Conservation (phyloP, 768 basidiomycete genomes). For the Tulasnella sp. region DNA sequence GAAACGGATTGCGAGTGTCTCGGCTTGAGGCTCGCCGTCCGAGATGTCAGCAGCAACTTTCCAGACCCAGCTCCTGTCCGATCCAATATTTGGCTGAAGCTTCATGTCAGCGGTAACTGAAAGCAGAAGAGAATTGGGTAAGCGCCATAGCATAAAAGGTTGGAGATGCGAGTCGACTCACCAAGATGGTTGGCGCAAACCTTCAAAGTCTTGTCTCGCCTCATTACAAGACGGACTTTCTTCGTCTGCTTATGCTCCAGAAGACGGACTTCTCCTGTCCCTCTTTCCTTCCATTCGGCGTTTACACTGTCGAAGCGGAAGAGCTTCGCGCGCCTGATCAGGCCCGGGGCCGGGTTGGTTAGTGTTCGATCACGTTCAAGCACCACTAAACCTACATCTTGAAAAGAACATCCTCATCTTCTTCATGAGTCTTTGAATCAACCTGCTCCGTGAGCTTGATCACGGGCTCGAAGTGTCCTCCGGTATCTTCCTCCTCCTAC, state of each 20-base stretch:
- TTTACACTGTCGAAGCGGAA: conserved; percentile 80
- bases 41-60: conserved; percentile 94
- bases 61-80: conserved; percentile 99
- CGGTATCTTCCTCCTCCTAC: conserved; percentile 61
- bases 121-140: background rate
- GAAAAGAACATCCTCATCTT: conserved; percentile 87
- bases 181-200: conserved; percentile 97
- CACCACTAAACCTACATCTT: conserved; percentile 68
- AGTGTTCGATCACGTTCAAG: background rate
- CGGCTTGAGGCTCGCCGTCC: conserved; percentile 79
- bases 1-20: conserved; percentile 97
- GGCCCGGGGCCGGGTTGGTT: conserved; percentile 1
- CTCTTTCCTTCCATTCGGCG: conserved; percentile 96
- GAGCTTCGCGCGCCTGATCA: conserved; percentile 84
- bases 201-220: conserved; percentile 98
- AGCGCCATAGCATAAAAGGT: background rate
- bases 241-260: conserved; percentile 81
- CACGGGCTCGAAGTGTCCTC: conserved; percentile 92
- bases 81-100: conserved; percentile 95
- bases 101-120: conserved; percentile 83
- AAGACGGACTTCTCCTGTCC: conserved; percentile 91
- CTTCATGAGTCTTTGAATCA: conserved; percentile 90
- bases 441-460: conserved; percentile 94
- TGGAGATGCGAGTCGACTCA: conserved; percentile 34
- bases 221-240: conserved; percentile 95